Base-by-base conservation (phyloP, 1,139 yeast genomes). In the Ogataea hybrid region DNA sequence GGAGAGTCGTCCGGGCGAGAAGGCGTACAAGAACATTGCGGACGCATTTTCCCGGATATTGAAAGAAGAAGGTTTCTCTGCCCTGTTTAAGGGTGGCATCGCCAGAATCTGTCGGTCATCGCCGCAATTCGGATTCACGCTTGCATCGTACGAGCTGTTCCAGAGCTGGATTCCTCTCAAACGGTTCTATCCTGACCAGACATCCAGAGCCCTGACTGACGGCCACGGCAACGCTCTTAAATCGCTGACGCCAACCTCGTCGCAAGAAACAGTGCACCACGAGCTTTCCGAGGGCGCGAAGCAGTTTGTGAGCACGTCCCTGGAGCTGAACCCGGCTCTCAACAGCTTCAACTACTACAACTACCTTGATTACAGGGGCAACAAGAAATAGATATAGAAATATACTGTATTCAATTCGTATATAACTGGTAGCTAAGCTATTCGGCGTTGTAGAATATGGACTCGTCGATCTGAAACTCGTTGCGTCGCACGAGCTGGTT, bases 41-140 rank as follows among this genome's bases (percentile, higher is more conserved):
- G 90, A 89, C 64, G 94, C 96, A 22, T 85, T 84, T 37, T 65
- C 67, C 32, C 78, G 86, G 8, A 89, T 92, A 44, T 63, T 81
- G 54, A 77, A 68, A 56, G 96, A 88, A 62, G 67, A 63, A 51
- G 82, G 83, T 7, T 46, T 70, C 11, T 65, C 73, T 48, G 96
- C 97, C 11, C 86, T 92, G 63, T 92, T 90, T 73, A 92, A 90
- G 71, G 98, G 98, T 57, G 95, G 97, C 32, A 78, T 92, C 50
- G 97, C 98, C 6, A 79, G 98, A 65, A 90, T 92, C 35, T 71
- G 90, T 58, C 79, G 97, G 67, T 90, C 97, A 5, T 89, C 97
- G 3, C 98, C 98, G 15, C 98, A 92, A 67, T 92, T 92, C 64
- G 98, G 97, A 43, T 90, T 92, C 67, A 92, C 98, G 10, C 76